These are phyloP conservation scores for Amoebophrya sp. DNA, from an alignment of 169 alveolate genomes.

Conservation along the genomic window DNA sequence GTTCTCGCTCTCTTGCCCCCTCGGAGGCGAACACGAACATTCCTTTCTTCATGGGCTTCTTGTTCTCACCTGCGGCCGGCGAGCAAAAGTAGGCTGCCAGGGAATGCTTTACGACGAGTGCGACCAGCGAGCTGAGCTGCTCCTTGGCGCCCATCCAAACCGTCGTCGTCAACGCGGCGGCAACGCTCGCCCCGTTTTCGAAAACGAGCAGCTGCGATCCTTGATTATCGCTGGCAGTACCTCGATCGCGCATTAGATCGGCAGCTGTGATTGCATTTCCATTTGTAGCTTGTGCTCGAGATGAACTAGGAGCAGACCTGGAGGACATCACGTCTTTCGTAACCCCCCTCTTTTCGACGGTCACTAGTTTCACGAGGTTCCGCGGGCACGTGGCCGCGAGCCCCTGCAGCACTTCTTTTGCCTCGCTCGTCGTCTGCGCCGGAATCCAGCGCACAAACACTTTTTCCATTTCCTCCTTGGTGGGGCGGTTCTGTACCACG, in stretches of 20 bases:
- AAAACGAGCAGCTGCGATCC: background rate
- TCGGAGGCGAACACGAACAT: no score
- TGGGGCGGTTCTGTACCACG: background rate
- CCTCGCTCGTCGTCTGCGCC: background rate
- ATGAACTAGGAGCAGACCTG: no score
- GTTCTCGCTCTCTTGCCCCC: no score
- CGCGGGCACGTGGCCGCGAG: background rate
- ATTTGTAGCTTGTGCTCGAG: background rate
- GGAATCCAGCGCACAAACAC: background rate
- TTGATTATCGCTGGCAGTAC: no score
- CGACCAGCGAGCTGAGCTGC: background rate
- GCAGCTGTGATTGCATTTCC: background rate
- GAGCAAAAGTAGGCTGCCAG: background rate
- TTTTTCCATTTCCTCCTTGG: background rate
- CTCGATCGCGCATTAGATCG: background rate
- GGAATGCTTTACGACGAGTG: background rate
- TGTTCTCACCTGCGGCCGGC: no score
- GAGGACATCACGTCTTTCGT: background rate
- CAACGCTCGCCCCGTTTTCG: background rate
- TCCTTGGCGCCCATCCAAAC: no score
- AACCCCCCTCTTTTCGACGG: no score
- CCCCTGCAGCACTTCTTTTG: background rate
- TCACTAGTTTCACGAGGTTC: background rate
- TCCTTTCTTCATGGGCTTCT: no score
- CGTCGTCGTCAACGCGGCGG: no score